A percentile compares a stretch with the other conserved stretches of the same genome.
These are phyloP conservation scores for Blastocystis hominis DNA, from an alignment of 352 stramenopile genomes.

Conservation along the genomic window DNA sequence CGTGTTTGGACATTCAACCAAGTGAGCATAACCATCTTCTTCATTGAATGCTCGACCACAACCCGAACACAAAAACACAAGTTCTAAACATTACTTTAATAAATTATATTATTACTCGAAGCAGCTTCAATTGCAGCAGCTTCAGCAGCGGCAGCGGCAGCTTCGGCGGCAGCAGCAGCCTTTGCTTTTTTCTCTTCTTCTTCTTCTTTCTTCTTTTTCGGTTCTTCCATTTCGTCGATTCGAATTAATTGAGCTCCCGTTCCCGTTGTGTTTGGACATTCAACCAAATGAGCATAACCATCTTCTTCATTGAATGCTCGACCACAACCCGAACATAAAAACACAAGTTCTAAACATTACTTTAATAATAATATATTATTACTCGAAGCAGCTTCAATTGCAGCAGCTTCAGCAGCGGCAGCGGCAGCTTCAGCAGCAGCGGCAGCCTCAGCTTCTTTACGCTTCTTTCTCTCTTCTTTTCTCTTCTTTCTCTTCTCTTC, in stretches of 20 bases:
- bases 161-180: not conserved
- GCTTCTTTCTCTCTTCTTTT: not conserved
- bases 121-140: not conserved
- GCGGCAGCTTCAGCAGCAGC: not conserved
- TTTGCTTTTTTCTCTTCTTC: not conserved
- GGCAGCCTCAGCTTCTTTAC: not conserved
- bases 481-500: not conserved
- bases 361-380: too few species aligned
- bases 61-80: too few species aligned
- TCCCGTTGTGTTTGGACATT: not conserved
- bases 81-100: too few species aligned
- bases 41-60: too few species aligned
- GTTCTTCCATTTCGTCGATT: not conserved
- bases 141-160: not conserved
- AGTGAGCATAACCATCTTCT: not conserved
- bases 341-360: not conserved
- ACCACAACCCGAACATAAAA: constrained; percentile 35
- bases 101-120: not conserved
- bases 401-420: not conserved
- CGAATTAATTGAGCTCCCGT: constrained; percentile 1
- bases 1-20: not conserved
- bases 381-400: too few species aligned
- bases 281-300: not conserved
- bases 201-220: not conserved
- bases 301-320: constrained; percentile 3